Base-by-base conservation (phyloP, 441 rosid species). In the Euphorbia corollata region DNA sequence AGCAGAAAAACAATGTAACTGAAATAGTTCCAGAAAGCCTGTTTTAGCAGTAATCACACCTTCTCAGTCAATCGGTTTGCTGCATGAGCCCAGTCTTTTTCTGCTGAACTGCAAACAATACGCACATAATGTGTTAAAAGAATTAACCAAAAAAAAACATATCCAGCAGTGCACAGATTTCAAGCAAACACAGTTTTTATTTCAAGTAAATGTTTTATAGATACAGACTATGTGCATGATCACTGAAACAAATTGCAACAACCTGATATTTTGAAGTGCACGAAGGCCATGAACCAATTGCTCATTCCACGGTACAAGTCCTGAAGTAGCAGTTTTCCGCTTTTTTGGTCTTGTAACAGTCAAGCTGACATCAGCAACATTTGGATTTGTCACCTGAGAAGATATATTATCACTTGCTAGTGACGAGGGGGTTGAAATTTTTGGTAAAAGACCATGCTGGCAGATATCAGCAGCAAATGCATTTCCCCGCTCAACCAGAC, bases 1-100 rank as follows among this genome's bases (percentile, higher is more conserved):
- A 60, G 34, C 36, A 19, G 64, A 66, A 43, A 30, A 45, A 16
- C 41, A 20, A 24, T 64, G 61, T 18, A 22, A 36, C 16, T 63
- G 19, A 65, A 54, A 57, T 39, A 71, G 45, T 32, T n/a, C n/a
- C 12, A 8, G 58, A 34, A 18, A 68, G 62, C 71, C 58, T 58
- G 39, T 22, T 61, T 54, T 56, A 64, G 47, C 70, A 57, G 57
- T 62, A 63, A 78, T 69, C 82, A 43, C 56, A 91, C 99, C 86
- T 89, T 94, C 81, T 91, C 96, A 74, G 79, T 57, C 75, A 83
- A 79, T 56, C 87, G 78, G 71, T 89, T 86, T 68, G 84, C 75
- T 19, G 83, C 87, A 61, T 62, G 75, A 7, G 88, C 88, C 99
- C 99, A 94, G 38, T 78, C 84, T 23, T 61, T 75, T 76, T 88